Conservation (phyloP, 352 stramenopile genomes). For the Phytopythium montanum region DNA sequence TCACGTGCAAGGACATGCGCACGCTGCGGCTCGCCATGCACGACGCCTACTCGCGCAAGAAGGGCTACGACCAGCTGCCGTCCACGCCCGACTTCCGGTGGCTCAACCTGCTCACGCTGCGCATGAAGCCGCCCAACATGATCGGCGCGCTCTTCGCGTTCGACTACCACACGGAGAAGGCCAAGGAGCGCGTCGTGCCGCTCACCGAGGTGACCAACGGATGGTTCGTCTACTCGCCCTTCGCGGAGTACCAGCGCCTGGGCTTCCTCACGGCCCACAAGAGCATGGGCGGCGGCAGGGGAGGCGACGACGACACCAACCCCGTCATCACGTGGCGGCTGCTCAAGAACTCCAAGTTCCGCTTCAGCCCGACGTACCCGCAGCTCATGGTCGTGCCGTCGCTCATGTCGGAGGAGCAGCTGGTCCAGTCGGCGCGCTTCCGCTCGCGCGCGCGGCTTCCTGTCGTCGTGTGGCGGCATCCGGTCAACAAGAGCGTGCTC, state of each 20-base stretch:
- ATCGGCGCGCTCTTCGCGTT: conserved; percentile 77
- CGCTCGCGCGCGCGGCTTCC: conserved; percentile 91
- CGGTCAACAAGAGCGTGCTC: conserved; percentile 91
- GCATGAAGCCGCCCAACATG: conserved; percentile 77
- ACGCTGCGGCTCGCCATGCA: conserved; percentile 83
- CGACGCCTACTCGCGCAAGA: conserved; percentile 82
- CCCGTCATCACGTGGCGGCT: conserved; percentile 70
- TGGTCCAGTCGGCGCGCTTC: conserved; percentile 89
- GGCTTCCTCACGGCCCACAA: conserved; percentile 63
- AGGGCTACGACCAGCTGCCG: conserved; percentile 71
- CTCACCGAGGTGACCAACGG: conserved; percentile 60
- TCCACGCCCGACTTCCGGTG: conserved; percentile 75
- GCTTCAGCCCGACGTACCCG: conserved; percentile 94
- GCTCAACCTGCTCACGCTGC: conserved; percentile 73
- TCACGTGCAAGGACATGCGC: conserved; percentile 77
- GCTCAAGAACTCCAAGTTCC: conserved; percentile 89
- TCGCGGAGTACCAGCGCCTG: conserved; percentile 79
- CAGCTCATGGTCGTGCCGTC: conserved; percentile 93
- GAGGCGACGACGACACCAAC: conserved; percentile 14
- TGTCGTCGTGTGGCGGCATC: conserved; percentile 91
- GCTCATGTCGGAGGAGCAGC: conserved; percentile 91
- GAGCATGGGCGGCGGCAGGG: conserved; percentile 21
- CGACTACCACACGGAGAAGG: conserved; percentile 74
- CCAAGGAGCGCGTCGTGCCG: conserved; percentile 27
- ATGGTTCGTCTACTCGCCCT: conserved; percentile 81